Percentiles rank a stretch among this genome's conserved stretches.
Conservation (phyloP, 371 early-diverging fungal species). For the Syncephalis fuscata region DNA sequence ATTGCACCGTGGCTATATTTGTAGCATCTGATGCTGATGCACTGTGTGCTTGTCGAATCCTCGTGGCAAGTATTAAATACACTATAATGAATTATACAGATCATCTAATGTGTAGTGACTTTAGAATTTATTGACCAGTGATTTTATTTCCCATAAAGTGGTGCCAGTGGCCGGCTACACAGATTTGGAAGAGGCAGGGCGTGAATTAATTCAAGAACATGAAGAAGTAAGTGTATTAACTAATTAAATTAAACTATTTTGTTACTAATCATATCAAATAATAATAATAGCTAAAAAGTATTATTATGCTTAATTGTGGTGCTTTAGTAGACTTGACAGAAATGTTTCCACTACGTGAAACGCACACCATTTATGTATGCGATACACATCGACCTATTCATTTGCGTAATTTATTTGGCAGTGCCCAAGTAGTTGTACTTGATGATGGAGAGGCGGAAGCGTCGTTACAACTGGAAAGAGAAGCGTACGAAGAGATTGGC, state of each 20-base stretch:
- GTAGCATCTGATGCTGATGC: conserved; percentile 73
- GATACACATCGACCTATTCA: conserved; percentile 81
- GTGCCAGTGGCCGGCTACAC: conserved; percentile 54
- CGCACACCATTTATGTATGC: conserved; percentile 50
- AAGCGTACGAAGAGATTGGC: conserved; percentile 47
- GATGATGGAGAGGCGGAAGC: conserved; percentile 62
- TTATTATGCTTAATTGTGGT: conserved; percentile 81
- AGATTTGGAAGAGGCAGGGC: conserved; percentile 39
- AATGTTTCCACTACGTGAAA: conserved; percentile 28
- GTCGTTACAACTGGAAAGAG: conserved; percentile 29
- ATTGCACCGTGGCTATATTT: conserved; percentile 38
- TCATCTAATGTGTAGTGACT: background rate
- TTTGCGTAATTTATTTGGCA: conserved; percentile 54
- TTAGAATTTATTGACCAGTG: conserved; percentile 28
- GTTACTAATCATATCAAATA: background rate
- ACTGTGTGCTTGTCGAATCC: conserved; percentile 67
- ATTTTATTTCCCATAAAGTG: conserved; percentile 57
- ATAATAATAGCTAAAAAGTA: conserved; percentile 1
- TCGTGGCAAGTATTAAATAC: conserved; percentile 31
- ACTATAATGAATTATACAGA: background rate
- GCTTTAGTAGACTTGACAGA: conserved; percentile 56
- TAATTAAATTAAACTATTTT: background rate
- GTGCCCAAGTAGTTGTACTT: conserved; percentile 44
- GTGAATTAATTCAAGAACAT: conserved; percentile 20
- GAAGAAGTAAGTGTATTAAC: conserved; percentile 10